phyloP scores from a whole-genome alignment of 768 basidiomycete genomes.

The Termitomyces heimii region DNA sequence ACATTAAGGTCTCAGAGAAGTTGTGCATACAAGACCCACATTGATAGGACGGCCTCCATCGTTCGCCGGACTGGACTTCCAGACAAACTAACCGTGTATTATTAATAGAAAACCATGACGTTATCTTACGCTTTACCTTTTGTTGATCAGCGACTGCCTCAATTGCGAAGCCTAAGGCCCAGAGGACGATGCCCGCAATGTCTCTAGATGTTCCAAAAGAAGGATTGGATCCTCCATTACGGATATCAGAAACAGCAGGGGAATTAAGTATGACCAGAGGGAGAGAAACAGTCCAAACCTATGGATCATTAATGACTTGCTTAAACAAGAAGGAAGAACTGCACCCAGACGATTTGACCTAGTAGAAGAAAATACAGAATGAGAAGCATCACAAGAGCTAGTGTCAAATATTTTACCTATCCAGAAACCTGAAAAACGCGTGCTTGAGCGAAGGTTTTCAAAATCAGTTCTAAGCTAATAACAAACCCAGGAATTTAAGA shows the following conservation, averaged over 20 bases:
- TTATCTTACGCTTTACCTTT: background rate
- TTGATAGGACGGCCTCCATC: background rate
- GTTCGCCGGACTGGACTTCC: background rate
- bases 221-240: conserved; percentile 40
- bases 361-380: background rate
- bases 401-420: background rate
- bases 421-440: background rate
- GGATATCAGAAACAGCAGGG: conserved; percentile 49
- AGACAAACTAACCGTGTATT: background rate
- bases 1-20: background rate
- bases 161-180: background rate
- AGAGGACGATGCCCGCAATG: conserved; percentile 21
- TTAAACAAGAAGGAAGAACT: background rate
- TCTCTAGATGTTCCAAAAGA: conserved; percentile 57
- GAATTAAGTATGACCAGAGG: conserved; percentile 65
- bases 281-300: conserved; percentile 43
- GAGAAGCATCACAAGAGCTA: background rate
- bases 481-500: background rate
- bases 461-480: background rate
- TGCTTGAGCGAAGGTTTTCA: background rate
- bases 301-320: background rate
- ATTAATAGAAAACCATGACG: background rate
- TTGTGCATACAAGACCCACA: background rate
- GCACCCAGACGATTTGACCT: background rate
- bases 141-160: background rate